Base-by-base conservation (phyloP, 106 monocot species). In the Acorus gramineus region DNA sequence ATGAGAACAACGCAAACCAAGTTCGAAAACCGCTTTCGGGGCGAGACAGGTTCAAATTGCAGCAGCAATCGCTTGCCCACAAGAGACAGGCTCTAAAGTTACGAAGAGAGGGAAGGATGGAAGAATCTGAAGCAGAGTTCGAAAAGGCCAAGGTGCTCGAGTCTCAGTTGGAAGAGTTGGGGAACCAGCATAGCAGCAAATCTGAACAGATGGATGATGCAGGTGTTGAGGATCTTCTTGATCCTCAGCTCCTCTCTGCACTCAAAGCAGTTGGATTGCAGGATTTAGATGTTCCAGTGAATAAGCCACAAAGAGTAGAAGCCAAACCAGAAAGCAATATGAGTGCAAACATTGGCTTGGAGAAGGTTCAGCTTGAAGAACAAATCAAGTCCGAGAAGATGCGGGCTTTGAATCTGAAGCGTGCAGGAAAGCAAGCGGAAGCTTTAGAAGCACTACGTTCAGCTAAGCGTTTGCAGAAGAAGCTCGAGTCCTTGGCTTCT, bases 71-170 rank as follows among this genome's bases (percentile, higher is more conserved):
- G 7, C 92, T 98, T 49, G 53, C 91, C 71, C 88, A 92, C 73
- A 98, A 98, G 59, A 82, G 98, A 13, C 83, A 81, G 52, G 92
- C 98, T 42, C 67, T 92, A 44, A 98, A 81, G 77, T 83, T 98
- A 50, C 70, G 90, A 44, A 88, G 98, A 76, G 98, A 89, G 65
- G 98, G 98, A 50, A 92, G 80, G 79, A 81, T 82, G 0, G 83
- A 78, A 13, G 98, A 98, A 72, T 71, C 98, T 4, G 88, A 92
- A 50, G 81, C 73, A 7, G 90, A 90, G 66, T 67, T 79, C 46
- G 88, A 87, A 50, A 48, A 85, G 47, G 98, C 98, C 4, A 98
- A 92, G 73, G 66, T 74, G 46, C 63, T 98, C 48, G 88, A 98
- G 70, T 75, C 69, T 12, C 98, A 92, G 58, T 64, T 98, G 56